Base-by-base conservation (phyloP, 2,329 filamentous ascomycete species). In the Diaporthe ampelina region DNA sequence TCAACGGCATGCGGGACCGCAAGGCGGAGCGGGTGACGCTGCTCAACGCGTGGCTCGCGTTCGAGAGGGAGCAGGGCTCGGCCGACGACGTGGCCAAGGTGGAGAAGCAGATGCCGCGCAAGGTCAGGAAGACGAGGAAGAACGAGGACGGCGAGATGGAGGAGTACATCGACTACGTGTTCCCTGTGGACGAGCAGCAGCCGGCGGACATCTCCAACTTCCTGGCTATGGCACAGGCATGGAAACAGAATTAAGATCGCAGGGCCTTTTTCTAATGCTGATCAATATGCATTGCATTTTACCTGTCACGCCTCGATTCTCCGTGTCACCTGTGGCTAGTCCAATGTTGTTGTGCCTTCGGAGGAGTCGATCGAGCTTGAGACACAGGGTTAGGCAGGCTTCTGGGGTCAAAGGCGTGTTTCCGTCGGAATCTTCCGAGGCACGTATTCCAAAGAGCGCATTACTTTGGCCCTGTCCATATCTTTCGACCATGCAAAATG, bases 141-240 rank as follows among this genome's bases (percentile, higher is more conserved):
- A 84, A 98, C 82, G 95, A 97, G 81, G 96, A 98, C 84, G 95
- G 97, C 82, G 92, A 91, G 50, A 98, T 95, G 86, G 95, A 99
- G 88, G 97, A 99, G 86, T 98, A 98, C 83, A 91, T 97, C 85
- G 97, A 98, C 83, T 98, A 97, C 80, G 91, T 99, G 45, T 99
- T 99, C 91, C 97, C 97, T 0, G 95, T 94, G 6, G 97, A 98
- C 85, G 95, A 98, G 83, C 91, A 94, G 85, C 93, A 94, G 81
- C 93, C 93, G 73, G 93, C 93, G 78, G 95, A 94, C 79, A 86
- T 98, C 83, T 94, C 94, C 69, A 94, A 94, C 82, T 87, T 98
- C 82, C 86, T 98, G 85, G 92, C 94, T 76, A 93, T 93, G 90
- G 95, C 96, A 73, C 92, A 95, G 83, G 91, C 92, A 78, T 98